Percentiles rank a stretch among this genome's conserved stretches.
Conservation (phyloP, 2,329 filamentous ascomycete species). For the Sordariomycetes sp. region DNA sequence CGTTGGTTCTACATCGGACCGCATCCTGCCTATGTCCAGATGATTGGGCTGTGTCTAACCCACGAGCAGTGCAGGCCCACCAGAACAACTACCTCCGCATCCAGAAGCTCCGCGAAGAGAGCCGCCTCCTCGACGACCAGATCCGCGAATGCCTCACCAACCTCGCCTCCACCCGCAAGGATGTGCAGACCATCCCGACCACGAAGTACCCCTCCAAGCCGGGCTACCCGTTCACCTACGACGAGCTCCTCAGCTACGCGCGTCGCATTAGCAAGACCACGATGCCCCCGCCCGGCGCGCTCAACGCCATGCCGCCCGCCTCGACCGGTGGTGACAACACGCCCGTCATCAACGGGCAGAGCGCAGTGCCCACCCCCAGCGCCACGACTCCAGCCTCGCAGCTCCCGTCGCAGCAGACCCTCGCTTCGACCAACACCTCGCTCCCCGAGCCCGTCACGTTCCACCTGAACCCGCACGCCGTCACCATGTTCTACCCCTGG, state of each 20-base stretch:
- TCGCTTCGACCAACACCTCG: slow-evolving; percentile 21
- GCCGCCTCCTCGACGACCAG: slow-evolving; percentile 55
- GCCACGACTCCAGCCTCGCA: slow-evolving; percentile 13
- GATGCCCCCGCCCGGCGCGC: slow-evolving; percentile 50
- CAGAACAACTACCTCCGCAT: slow-evolving; percentile 66
- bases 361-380: slow-evolving; percentile 6
- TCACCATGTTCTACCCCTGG: slow-evolving; percentile 65
- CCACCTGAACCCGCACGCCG: slow-evolving; percentile 44
- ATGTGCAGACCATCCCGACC: slow-evolving; percentile 54
- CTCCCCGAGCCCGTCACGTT: slow-evolving; percentile 37
- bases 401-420: slow-evolving; percentile 18
- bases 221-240: slow-evolving; percentile 51
- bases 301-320: slow-evolving; percentile 23
- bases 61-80: slow-evolving; percentile 55
- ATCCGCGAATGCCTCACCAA: slow-evolving; percentile 60
- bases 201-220: slow-evolving; percentile 41
- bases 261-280: slow-evolving; percentile 73
- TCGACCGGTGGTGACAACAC: slow-evolving; percentile 15
- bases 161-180: slow-evolving; percentile 63
- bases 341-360: slow-evolving; percentile 7
- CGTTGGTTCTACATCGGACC: background rate
- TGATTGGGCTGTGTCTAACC: background rate
- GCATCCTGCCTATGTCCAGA: background rate
- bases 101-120: slow-evolving; percentile 54
- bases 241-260: slow-evolving; percentile 67